These are phyloP conservation scores for Syzygium aqueum DNA, from an alignment of 345 rosid genomes.

Conservation along the genomic window DNA sequence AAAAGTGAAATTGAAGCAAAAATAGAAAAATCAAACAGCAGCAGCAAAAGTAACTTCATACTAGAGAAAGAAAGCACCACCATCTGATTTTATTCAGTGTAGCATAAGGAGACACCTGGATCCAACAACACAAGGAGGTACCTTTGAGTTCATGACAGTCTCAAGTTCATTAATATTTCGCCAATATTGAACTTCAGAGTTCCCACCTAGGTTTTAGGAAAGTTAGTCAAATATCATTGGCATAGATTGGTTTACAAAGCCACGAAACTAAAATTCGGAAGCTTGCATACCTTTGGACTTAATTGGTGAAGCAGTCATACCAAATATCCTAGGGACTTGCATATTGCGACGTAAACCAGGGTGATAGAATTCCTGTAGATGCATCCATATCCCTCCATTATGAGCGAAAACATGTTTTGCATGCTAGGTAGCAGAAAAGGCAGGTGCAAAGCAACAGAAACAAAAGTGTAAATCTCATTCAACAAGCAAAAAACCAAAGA, in stretches of 20 bases:
- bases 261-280: background rate
- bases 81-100: background rate
- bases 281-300: constrained; percentile 55
- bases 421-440: background rate
- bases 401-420: background rate
- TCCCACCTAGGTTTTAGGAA: constrained; percentile 28
- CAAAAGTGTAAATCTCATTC: background rate
- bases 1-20: background rate
- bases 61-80: background rate
- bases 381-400: background rate
- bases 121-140: constrained; percentile 11
- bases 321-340: constrained; percentile 68
- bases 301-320: constrained; percentile 93
- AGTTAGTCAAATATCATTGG: background rate
- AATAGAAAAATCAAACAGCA: background rate
- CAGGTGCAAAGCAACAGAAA: background rate
- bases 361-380: constrained; percentile 78
- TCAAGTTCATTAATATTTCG: constrained; percentile 54
- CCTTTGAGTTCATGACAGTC: constrained; percentile 77
- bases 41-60: background rate
- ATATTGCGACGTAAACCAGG: constrained; percentile 12
- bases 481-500: background rate
- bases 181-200: constrained; percentile 37
- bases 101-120: background rate
- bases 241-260: background rate